Evolutionary conservation across 1,139 yeast genomes (phyloP), one percentile per base, ranked within the genome.

Genomic region (Saccharomycopsis hybrid): DNA sequence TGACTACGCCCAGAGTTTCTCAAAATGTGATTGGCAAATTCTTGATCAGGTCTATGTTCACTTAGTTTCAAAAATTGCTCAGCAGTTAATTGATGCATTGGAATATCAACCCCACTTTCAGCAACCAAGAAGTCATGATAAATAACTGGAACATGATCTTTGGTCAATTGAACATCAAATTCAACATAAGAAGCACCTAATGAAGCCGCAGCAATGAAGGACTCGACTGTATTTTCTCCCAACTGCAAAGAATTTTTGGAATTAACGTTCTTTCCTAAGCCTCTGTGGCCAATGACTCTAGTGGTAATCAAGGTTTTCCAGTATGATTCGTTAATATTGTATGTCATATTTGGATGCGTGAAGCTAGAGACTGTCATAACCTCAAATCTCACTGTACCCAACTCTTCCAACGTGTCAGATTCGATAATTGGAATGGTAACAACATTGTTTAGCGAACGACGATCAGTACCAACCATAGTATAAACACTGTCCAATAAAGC

Each of bases 121-220:
- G 97, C 96, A 42, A 92, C 97, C 32, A 89, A 67, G 63, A 92
- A 92, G 65, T 92, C 98, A 64, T 92, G 98, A 62, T 92, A 92
- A 39, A 92, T 85, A 9, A 92, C 97, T 1, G 97, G 97, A 9
- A 88, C 81, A 57, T 74, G 74, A 65, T 92, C 97, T 62, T 89
- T 89, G n/a, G 98, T 92, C 57, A 92, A 71, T 65, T 92, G 98
- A 38, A 92, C 97, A 66, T 92, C 98, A 64, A 92, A 92, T 66
- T 92, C 98, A 48, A 95, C 97, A 60, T 84, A 84, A 1, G 89
- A 81, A 1, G 92, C 92, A 38, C 98, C 98, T 58, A 92, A 71
- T 3, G 95, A 89, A 0, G 97, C 96, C 0, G 98, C 98, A 8
- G 96, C 96, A 62, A 92, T 86, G 59, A 92, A 92, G 1, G 96